Evolutionary conservation across 192 early-diverging fungal species (phyloP).

Genomic region (Allomyces javanicus): DNA sequence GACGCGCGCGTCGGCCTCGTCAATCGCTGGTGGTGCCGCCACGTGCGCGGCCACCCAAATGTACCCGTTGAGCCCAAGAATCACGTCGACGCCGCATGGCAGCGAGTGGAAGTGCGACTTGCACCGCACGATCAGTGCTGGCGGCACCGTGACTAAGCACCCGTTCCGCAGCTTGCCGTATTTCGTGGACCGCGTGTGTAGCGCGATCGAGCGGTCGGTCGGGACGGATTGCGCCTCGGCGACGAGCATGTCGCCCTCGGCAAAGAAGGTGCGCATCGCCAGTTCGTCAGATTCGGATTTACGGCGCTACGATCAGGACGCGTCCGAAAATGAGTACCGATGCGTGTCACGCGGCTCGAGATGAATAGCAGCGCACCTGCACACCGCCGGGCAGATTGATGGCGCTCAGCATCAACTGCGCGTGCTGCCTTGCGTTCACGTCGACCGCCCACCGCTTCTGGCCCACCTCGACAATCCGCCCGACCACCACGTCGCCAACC

Average conservation of each 20-base stretch:
- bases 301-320: slow-evolving; percentile 34
- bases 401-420: slow-evolving; percentile 62
- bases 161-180: slow-evolving; percentile 79
- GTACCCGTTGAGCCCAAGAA: slow-evolving; percentile 90
- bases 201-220: slow-evolving; percentile 61
- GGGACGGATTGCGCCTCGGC: slow-evolving; percentile 77
- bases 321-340: background rate
- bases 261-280: slow-evolving; percentile 85
- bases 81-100: slow-evolving; percentile 76
- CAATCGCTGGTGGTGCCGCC: slow-evolving; percentile 17
- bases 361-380: slow-evolving; percentile 28
- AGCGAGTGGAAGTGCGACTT: slow-evolving; percentile 90
- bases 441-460: slow-evolving; percentile 91
- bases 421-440: slow-evolving; percentile 72
- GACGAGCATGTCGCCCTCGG: slow-evolving; percentile 84
- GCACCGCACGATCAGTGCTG: slow-evolving; percentile 68
- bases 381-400: slow-evolving; percentile 90
- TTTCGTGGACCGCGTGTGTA: slow-evolving; percentile 78
- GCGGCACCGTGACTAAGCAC: slow-evolving; percentile 66
- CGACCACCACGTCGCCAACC: slow-evolving; percentile 93
- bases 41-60: slow-evolving; percentile 80
- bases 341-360: background rate
- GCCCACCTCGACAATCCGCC: slow-evolving; percentile 73
- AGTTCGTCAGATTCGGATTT: slow-evolving; percentile 92
- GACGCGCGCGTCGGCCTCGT: slow-evolving; percentile 35